phyloP scores from a whole-genome alignment of 768 basidiomycete species.

The Trametes cinnabarina region DNA sequence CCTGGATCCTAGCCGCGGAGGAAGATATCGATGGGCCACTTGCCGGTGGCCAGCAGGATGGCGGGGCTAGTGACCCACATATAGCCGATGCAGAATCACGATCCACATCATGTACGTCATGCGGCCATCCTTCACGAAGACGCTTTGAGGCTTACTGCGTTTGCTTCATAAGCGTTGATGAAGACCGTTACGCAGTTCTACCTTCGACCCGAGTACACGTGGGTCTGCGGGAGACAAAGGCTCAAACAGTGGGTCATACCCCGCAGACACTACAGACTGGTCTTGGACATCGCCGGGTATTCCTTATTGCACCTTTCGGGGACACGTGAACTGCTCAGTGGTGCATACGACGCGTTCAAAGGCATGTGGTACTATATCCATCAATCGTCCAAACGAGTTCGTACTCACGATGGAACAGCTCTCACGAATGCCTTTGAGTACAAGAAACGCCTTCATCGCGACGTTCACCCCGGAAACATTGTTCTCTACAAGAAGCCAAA shows the following conservation, averaged over 20 bases:
- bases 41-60: too few species aligned
- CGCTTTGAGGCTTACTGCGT: too few species aligned
- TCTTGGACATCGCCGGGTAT: constrained; percentile 3
- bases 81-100: too few species aligned
- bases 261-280: constrained; percentile 8
- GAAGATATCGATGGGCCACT: too few species aligned
- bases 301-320: background rate
- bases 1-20: too few species aligned
- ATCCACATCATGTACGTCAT: too few species aligned
- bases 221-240: background rate
- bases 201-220: background rate
- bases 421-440: background rate
- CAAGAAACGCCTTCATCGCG: background rate
- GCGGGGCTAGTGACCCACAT: too few species aligned
- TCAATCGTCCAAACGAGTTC: background rate
- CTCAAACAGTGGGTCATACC: background rate
- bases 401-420: background rate
- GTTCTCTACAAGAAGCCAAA: background rate
- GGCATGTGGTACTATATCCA: background rate
- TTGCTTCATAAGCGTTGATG: background rate
- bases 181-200: background rate
- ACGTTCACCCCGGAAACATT: constrained; percentile 6
- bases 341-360: background rate
- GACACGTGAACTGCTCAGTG: background rate
- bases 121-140: too few species aligned